Evolutionary conservation across 1,284 basidiomycete species (phyloP).

Genomic region (Moesziomyces globuligerus): DNA sequence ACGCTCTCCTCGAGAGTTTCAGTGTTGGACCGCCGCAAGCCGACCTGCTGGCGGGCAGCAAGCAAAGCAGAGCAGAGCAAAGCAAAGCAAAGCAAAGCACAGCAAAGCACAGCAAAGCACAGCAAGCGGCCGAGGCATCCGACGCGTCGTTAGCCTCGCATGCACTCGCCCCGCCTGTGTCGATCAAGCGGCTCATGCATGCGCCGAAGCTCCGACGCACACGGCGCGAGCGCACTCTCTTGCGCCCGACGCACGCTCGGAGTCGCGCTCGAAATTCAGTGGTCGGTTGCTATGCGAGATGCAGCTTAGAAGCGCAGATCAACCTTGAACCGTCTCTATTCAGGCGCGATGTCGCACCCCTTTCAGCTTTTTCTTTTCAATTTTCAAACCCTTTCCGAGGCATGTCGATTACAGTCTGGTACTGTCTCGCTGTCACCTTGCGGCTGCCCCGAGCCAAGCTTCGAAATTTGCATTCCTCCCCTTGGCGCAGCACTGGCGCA

Average conservation of each 20-base stretch:
- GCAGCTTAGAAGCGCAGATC: constrained; percentile 28
- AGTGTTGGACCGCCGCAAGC: too few species aligned
- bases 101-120: too few species aligned
- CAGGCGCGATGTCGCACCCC: neutral
- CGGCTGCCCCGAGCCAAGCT: constrained; percentile 8
- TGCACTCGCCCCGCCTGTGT: too few species aligned
- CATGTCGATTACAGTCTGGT: constrained; percentile 1
- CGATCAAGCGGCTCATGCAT: constrained; percentile 19
- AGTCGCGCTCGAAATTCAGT: neutral
- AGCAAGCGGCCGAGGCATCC: too few species aligned
- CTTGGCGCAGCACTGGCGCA: too few species aligned
- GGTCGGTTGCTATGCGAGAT: constrained; percentile 30
- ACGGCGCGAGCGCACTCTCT: too few species aligned
- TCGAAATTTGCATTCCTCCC: neutral
- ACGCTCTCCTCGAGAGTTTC: too few species aligned
- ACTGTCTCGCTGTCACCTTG: neutral
- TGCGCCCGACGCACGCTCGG: neutral
- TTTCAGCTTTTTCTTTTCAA: neutral
- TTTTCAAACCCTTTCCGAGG: constrained; percentile 2
- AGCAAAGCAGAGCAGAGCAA: too few species aligned
- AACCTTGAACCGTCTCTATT: constrained; percentile 8
- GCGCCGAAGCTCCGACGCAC: constrained; percentile 18
- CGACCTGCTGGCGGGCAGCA: too few species aligned
- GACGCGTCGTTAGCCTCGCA: too few species aligned
- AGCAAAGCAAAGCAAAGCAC: too few species aligned